Conservation (phyloP, 2,329 filamentous ascomycete genomes). For the Cordyceps fumosorosea region DNA sequence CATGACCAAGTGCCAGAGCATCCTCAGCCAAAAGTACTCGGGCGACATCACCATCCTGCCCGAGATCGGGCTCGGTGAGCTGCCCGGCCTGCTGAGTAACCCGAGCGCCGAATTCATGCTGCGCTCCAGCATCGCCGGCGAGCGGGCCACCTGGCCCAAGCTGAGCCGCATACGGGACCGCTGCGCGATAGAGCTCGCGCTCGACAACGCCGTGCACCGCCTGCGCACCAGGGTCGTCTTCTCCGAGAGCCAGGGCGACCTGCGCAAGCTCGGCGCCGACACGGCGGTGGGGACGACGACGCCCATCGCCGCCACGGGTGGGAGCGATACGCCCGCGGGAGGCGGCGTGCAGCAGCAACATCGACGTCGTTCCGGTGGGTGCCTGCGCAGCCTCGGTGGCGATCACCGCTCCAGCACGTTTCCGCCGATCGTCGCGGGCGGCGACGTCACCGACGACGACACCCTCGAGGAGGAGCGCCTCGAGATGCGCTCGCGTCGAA, state of each 20-base stretch:
- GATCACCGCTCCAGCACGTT: constrained; percentile 26
- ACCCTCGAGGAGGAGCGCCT: constrained; percentile 38
- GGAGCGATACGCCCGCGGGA: constrained; percentile 17
- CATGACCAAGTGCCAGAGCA: constrained; percentile 69
- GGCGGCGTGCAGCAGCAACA: constrained; percentile 29
- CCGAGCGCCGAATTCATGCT: constrained; percentile 84
- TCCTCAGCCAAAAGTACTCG: constrained; percentile 85
- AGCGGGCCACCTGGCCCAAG: constrained; percentile 88
- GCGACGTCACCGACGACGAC: constrained; percentile 36
- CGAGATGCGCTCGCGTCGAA: constrained; percentile 33
- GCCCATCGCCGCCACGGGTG: background rate
- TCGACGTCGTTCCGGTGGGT: constrained; percentile 46
- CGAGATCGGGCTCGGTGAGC: constrained; percentile 65
- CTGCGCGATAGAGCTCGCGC: constrained; percentile 78
- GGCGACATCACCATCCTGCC: constrained; percentile 94
- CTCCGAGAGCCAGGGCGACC: constrained; percentile 55
- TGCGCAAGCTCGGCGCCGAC: constrained; percentile 38
- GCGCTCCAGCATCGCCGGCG: constrained; percentile 67
- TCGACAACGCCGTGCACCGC: constrained; percentile 67
- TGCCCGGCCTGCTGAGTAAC: constrained; percentile 73
- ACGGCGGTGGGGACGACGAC: constrained; percentile 15
- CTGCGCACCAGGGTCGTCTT: constrained; percentile 64
- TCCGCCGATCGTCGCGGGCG: constrained; percentile 18
- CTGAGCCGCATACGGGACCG: constrained; percentile 79
- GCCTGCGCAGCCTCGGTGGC: constrained; percentile 33